phyloP scores from a whole-genome alignment of 257 asterid species.

The Solanum sparsipilum region DNA sequence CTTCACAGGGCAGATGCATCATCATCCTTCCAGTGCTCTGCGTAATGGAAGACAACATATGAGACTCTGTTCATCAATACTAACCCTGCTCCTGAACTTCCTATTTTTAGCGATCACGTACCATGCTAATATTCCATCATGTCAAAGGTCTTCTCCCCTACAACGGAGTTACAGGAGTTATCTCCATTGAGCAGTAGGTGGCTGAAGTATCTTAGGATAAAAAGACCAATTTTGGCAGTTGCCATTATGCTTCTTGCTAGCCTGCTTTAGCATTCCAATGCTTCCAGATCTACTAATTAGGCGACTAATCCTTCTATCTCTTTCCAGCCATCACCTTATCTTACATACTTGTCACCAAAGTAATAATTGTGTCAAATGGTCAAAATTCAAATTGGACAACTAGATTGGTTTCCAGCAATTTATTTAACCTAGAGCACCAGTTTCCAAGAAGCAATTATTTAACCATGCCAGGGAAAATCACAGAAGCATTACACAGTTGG shows the following conservation, averaged over 20 bases:
- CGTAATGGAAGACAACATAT: not conserved
- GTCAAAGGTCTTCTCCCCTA: not conserved
- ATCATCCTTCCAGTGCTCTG: not conserved
- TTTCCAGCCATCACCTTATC: not conserved
- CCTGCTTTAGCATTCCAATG: not conserved
- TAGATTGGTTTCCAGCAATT: not conserved
- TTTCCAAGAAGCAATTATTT: too few relatives aligned
- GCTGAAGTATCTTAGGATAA: not conserved
- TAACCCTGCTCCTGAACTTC: not conserved
- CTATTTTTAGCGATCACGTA: not conserved
- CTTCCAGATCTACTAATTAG: not conserved
- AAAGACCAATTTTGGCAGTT: not conserved
- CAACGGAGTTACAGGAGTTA: not conserved
- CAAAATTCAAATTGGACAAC: not conserved
- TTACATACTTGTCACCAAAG: not conserved
- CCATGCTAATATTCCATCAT: not conserved
- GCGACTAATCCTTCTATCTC: not conserved
- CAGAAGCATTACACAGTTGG: too few relatives aligned
- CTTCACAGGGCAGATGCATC: not conserved
- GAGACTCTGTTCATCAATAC: not conserved
- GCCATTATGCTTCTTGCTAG: not conserved
- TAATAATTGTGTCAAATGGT: not conserved
- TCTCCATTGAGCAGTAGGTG: not conserved
- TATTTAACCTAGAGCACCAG: not conserved
- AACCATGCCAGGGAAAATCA: too few relatives aligned